These are phyloP conservation scores for Selaginella moellendorffii DNA, from an alignment of 75 land plant genomes.

Conservation along the genomic window DNA sequence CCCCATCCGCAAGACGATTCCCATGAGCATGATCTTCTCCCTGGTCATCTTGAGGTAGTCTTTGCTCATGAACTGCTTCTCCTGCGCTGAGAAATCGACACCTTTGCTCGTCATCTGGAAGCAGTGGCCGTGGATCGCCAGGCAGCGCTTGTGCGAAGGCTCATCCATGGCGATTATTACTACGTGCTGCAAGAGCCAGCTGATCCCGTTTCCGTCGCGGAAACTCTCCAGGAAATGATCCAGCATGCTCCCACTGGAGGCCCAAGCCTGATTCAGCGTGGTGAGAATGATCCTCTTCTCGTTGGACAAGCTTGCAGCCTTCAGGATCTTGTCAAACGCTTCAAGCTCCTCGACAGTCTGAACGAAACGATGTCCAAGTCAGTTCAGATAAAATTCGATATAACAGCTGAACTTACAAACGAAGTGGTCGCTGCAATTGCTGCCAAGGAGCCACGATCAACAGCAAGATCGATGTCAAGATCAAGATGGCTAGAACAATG, in stretches of 20 bases:
- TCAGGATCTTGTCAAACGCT: not conserved
- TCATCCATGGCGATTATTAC: not conserved
- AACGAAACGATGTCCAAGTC: not conserved
- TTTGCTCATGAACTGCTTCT: not conserved
- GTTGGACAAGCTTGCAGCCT: not conserved
- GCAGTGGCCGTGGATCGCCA: not conserved
- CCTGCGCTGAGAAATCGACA: not conserved
- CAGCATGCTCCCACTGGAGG: not conserved
- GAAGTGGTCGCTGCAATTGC: not conserved
- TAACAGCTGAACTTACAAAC: no score
- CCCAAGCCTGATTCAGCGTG: constrained; percentile 6
- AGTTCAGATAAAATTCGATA: not conserved
- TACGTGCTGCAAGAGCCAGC: not conserved
- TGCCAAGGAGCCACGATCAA: no score
- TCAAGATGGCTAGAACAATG: not conserved
- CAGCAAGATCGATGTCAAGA: not conserved
- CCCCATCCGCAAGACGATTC: not conserved
- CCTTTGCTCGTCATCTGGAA: not conserved
- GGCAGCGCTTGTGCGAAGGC: not conserved
- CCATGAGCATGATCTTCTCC: not conserved
- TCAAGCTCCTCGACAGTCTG: not conserved
- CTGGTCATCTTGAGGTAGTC: constrained; percentile 4
- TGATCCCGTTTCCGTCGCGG: not conserved
- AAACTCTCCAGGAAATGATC: constrained; percentile 1
- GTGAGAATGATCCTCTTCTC: not conserved